These are phyloP conservation scores for Yamadazyma kanchanaburiensis DNA, from an alignment of 1,139 yeast species.

Conservation along the genomic window DNA sequence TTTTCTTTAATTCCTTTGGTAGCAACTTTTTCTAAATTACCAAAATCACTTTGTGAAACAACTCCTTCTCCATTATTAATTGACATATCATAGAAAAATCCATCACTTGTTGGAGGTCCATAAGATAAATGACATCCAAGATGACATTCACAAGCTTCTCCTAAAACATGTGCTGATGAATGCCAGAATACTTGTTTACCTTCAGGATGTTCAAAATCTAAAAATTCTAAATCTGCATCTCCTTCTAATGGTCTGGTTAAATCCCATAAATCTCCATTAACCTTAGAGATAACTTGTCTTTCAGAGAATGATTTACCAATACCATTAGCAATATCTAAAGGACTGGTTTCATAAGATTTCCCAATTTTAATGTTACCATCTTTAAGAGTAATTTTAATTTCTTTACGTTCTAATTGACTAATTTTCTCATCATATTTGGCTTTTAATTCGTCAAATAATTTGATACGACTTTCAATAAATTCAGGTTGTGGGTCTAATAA, in stretches of 20 bases:
- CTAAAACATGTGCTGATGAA: slow-evolving; percentile 96
- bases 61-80: slow-evolving; percentile 72
- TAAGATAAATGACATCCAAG: slow-evolving; percentile 82
- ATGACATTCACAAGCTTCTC: slow-evolving; percentile 97
- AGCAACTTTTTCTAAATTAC: slow-evolving; percentile 80
- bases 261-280: slow-evolving; percentile 92
- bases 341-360: slow-evolving; percentile 84
- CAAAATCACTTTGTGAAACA: slow-evolving; percentile 80
- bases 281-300: slow-evolving; percentile 87
- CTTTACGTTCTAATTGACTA: slow-evolving; percentile 53
- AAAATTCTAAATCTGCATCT: slow-evolving; percentile 66
- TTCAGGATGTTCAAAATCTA: slow-evolving; percentile 69
- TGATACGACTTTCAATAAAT: slow-evolving; percentile 75
- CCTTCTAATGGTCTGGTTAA: slow-evolving; percentile 89
- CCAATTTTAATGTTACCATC: slow-evolving; percentile 83
- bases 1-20: slow-evolving; percentile 92
- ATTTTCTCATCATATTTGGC: slow-evolving; percentile 71
- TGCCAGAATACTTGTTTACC: slow-evolving; percentile 98
- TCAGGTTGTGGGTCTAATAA: slow-evolving; percentile 75
- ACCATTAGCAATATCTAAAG: slow-evolving; percentile 76
- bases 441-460: slow-evolving; percentile 77
- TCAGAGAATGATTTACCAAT: slow-evolving; percentile 84
- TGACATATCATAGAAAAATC: slow-evolving; percentile 96
- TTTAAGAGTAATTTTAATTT: slow-evolving; percentile 77
- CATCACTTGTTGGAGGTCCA: slow-evolving; percentile 98